Conservation (phyloP, 2,329 filamentous ascomycete genomes). For the Sphaceloma murrayae region DNA sequence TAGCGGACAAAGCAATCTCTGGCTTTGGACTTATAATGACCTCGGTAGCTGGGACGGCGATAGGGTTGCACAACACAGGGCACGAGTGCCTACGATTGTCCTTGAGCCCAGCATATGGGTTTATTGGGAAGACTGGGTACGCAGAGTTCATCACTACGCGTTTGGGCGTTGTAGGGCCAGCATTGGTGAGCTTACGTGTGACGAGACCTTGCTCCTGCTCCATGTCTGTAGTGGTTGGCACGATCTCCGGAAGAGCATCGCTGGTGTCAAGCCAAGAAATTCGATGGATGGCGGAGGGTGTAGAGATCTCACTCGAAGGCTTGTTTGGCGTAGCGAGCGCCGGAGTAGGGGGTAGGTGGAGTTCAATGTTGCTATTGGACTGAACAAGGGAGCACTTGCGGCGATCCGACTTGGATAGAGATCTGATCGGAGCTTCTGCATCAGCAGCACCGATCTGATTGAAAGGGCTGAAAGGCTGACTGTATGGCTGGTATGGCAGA, state of each 20-base stretch:
- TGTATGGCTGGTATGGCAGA: conserved; percentile 16
- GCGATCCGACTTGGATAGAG: conserved; percentile 7
- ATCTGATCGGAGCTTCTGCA: neutral
- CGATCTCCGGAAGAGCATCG: neutral
- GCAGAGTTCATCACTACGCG: conserved; percentile 13
- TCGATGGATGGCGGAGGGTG: neutral
- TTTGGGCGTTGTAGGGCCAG: neutral
- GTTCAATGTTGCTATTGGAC: conserved; percentile 9
- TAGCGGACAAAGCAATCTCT: neutral
- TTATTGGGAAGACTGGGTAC: conserved; percentile 1
- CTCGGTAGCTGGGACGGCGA: conserved; percentile 1
- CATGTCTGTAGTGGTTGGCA: neutral
- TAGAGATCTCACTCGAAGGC: neutral
- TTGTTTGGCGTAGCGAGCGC: neutral
- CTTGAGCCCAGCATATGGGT: neutral
- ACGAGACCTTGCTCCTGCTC: conserved; percentile 7
- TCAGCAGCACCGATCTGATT: neutral
- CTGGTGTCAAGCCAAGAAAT: conserved; percentile 2
- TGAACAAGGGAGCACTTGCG: conserved; percentile 11
- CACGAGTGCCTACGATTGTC: conserved; percentile 7
- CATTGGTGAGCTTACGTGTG: conserved; percentile 13
- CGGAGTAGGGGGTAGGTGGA: conserved; percentile 8
- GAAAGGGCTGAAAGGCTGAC: conserved; percentile 4
- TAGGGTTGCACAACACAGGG: conserved; percentile 1
- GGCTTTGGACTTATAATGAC: conserved; percentile 4